phyloP scores from a whole-genome alignment of 768 basidiomycete species.

The Ephemerocybe angulata region DNA sequence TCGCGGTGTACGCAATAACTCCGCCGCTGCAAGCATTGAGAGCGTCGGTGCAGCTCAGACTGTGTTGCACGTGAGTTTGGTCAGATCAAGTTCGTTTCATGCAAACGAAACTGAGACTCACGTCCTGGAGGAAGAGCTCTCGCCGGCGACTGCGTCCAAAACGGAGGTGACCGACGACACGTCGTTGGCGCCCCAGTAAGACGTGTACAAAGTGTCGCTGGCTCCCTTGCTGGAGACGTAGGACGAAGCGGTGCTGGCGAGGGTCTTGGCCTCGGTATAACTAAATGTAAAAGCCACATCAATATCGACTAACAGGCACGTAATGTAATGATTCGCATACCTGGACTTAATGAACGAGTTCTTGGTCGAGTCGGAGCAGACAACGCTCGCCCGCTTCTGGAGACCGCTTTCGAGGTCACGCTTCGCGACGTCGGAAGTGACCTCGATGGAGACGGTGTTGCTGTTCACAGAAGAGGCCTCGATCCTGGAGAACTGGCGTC shows the following conservation, averaged over 20 bases:
- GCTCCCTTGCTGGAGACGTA: slow-evolving; percentile 37
- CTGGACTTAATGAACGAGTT: slow-evolving; percentile 39
- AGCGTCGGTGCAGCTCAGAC: slow-evolving; percentile 40
- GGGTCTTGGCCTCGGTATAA: slow-evolving; percentile 38
- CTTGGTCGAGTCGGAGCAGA: slow-evolving; percentile 32
- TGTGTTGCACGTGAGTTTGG: no score
- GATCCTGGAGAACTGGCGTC: slow-evolving; percentile 23
- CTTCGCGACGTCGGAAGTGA: slow-evolving; percentile 32
- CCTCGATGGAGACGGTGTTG: slow-evolving; percentile 29
- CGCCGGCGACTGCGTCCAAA: slow-evolving; percentile 37
- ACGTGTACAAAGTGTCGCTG: slow-evolving; percentile 32
- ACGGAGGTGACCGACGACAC: slow-evolving; percentile 31
- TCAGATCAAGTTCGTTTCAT: no score
- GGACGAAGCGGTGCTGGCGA: slow-evolving; percentile 29
- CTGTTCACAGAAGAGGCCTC: slow-evolving; percentile 17
- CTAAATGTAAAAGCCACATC: slow-evolving; percentile 13
- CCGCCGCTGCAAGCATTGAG: slow-evolving; percentile 33
- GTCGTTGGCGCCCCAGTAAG: slow-evolving; percentile 39
- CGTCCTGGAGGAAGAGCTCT: slow-evolving; percentile 38
- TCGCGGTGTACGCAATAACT: slow-evolving; percentile 45
- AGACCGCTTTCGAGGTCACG: slow-evolving; percentile 24
- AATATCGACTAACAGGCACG: no score
- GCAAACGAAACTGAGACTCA: slow-evolving; percentile 17
- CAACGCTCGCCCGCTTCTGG: slow-evolving; percentile 36
- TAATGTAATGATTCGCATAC: no score